Base-by-base conservation (phyloP, 148 eudicot species). In the Limonium bicolor region DNA sequence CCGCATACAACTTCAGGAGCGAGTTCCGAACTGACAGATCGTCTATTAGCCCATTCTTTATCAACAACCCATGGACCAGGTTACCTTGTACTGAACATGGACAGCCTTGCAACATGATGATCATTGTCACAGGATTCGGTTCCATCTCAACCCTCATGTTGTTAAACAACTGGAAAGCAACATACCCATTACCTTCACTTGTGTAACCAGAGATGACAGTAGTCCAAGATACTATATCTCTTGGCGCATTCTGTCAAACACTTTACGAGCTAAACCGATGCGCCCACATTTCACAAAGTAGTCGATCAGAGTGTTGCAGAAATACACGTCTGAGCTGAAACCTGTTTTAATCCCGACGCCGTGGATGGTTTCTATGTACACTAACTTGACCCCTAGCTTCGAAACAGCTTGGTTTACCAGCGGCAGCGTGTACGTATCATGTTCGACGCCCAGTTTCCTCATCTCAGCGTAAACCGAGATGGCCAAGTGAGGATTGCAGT, bases 161-260 rank as follows among this genome's bases (percentile, higher is more conserved):
- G 5, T 20, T 20, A 16, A 61, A 70, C 64, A 66, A 39, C 15
- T 18, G n/a, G 36, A 66, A 65, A 45, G 71, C 71, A 32, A 26
- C 20, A 30, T 9, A 16, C 18, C 5, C 25, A 25, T 73, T 40
- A 23, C 71, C 71, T 51, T 30, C 59, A 33, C 54, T 17, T 36
- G 54, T 67, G 66, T 33, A 70, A 22, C 76, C 71, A 1, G 69
- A 57, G 36, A 73, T 69, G 58, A 65, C 55, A 4, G 76, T 64
- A 2, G 84, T 81, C 85, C 85, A 81, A 41, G 81, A 73, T 13
- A 77, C 75, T 40, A 63, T 50, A 67, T 81, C 92, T 45, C 71
- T 73, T 13, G 28, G 51, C 55, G 25, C 81, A 81, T 77, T 73
- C 71, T 78, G 10, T 68, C 77, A 21, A 81, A 81, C 81, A 81